Base-by-base conservation (phyloP, 805 yeast genomes). In the Clavispora fructus region DNA sequence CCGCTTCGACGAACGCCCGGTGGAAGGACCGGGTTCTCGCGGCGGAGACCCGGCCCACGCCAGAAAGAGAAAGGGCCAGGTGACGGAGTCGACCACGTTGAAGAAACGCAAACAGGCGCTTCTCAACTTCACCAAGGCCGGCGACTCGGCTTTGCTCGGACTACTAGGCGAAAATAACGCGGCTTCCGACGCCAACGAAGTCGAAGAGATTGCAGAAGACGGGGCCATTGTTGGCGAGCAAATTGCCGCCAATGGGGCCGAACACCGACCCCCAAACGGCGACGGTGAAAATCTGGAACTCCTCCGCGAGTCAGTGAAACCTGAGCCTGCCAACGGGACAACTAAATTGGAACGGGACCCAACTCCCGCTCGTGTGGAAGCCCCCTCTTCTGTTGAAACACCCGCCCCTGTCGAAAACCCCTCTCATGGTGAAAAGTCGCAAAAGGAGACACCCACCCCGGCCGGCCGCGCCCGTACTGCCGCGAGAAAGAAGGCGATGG, bases 21-120 rank as follows among this genome's bases (percentile, higher is more conserved):
- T 69, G 1, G 67, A 60, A 41, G 73, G 73, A 0, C 72, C 72
- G 1, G 73, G 73, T 4, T 66, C 72, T 10, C 57, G 73, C 17
- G 74, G 74, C 6, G 73, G 74, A 2, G 61, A 55, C 40, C 39
- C 45, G 10, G 53, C 52, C 5, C 45, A 56, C 4, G 45, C 57
- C 30, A 44, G 40, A 42, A 42, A 46, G 43, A 23, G 64, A 61
- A 30, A 50, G 57, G 35, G 71, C 68, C 6, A 56, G 57, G 49
- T 67, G 17, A 63, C 64, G n/a, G 51, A 58, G 1, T 54, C 54
- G 8, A 46, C 53, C 9, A 29, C 57, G 16, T 45, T 55, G 35
- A 61, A 56, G 41, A 53, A 57, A 48, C 54, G 61, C 42, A 59
- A 59, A 39, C 60, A 54, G 45, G 45, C 56, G 16, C 40, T 41